Evolutionary conservation across 2,329 filamentous ascomycete species (phyloP), one percentile per base, ranked within the genome.

Genomic region (Cladosporium sp.): DNA sequence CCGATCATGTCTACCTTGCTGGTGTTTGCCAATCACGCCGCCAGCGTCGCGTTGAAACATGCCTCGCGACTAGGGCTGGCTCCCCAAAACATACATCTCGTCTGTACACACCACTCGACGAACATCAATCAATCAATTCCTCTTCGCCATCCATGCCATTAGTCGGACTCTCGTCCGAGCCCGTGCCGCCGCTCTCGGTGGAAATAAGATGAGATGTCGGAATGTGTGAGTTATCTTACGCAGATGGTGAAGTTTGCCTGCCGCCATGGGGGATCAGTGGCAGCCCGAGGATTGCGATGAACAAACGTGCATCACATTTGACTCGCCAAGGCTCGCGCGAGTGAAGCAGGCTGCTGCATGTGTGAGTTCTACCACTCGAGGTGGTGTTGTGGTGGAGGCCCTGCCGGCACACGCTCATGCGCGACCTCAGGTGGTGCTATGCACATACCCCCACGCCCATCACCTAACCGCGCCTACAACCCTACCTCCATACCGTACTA

Each of bases 381-480:
- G 22, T 40, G 40, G 40, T 27, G 17, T 15, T 30, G 20, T 43
- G 18, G 43, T 38, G 20, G 44, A 29, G 44, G 36, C 39, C 34
- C 22, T 47, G 36, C 44, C 44, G 44, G 32, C 20, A 29, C 18
- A n/a, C n/a, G 43, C 43, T 47, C 43, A 47, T 27, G 34, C 43
- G n/a, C 32, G 4, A 27, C 22, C 22, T 27, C 22, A 27, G 22
- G 22, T 27, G 22, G 22, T 27, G n/a, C n/a, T n/a, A n/a, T n/a
- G n/a, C n/a, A n/a, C 32, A 15, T 18, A 48, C 45, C 45, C 45
- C 45, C 45, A 48, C 45, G 45, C 22, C 41, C 17, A 15, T 19
- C n/a, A 13, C 30, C 20, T 45, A 37, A 19, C 29, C 43, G 17
- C 30, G 15, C 43, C 22, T 45, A 36, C 30, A 13, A 12, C 43